Conservation (phyloP, 2,329 filamentous ascomycete species). For the Fusarium sambucinum region DNA sequence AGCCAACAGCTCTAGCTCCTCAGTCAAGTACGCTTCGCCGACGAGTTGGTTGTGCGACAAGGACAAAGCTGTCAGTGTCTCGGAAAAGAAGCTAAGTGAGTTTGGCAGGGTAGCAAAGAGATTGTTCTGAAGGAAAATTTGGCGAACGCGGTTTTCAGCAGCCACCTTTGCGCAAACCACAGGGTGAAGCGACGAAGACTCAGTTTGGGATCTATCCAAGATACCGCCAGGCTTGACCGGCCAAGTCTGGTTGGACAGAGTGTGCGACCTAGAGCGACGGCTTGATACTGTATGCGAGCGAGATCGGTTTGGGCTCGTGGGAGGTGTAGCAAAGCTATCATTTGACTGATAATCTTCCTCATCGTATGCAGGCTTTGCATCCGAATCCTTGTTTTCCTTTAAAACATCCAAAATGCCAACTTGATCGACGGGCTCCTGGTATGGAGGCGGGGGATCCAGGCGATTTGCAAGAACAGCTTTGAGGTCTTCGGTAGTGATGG, state of each 20-base stretch:
- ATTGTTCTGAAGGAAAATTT: slow-evolving; percentile 82
- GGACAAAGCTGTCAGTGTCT: slow-evolving; percentile 77
- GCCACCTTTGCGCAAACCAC: slow-evolving; percentile 68
- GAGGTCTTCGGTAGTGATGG: slow-evolving; percentile 82
- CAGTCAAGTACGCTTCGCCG: slow-evolving; percentile 73
- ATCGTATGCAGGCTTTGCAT: slow-evolving; percentile 25
- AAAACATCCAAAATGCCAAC: slow-evolving; percentile 39
- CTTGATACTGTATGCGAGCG: slow-evolving; percentile 62
- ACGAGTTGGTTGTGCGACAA: slow-evolving; percentile 80
- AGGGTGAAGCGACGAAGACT: slow-evolving; percentile 70
- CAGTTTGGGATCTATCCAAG: slow-evolving; percentile 76
- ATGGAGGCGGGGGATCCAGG: slow-evolving; percentile 68
- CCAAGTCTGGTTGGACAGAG: slow-evolving; percentile 63
- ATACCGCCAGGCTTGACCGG: slow-evolving; percentile 70
- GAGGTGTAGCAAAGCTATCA: slow-evolving; percentile 68
- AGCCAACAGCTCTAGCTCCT: slow-evolving; percentile 75
- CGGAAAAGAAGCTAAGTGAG: slow-evolving; percentile 77
- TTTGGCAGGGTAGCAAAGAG: slow-evolving; percentile 76
- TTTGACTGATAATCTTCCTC: slow-evolving; percentile 64
- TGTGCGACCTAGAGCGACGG: slow-evolving; percentile 60
- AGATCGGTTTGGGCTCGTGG: slow-evolving; percentile 62
- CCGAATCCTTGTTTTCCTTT: slow-evolving; percentile 37
- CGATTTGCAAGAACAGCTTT: slow-evolving; percentile 78
- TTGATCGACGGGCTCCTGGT: slow-evolving; percentile 50
- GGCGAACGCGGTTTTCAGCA: slow-evolving; percentile 62